These are phyloP conservation scores for Debaryomyces hansenii DNA, from an alignment of 805 yeast genomes.

Conservation along the genomic window DNA sequence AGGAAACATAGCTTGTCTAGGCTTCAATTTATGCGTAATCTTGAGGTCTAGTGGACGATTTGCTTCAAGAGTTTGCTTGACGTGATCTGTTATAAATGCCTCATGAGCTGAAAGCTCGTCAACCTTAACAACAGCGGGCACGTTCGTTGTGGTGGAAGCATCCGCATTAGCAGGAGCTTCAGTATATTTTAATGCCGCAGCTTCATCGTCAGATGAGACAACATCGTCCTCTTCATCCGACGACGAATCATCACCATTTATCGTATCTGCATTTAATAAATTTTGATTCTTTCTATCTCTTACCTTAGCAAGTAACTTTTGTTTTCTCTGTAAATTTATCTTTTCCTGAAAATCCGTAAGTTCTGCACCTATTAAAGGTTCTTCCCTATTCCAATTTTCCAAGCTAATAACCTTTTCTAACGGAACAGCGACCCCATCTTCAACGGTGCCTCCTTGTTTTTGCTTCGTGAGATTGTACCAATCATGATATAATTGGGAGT, in stretches of 20 bases:
- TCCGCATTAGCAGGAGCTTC: constrained; percentile 6
- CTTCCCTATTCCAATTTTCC: constrained; percentile 46
- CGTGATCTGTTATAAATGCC: constrained; percentile 39
- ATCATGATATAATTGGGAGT: constrained; percentile 47
- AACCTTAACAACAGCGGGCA: constrained; percentile 7
- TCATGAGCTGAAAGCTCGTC: constrained; percentile 41
- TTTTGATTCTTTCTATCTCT: constrained; percentile 41
- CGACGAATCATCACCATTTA: constrained; percentile 32
- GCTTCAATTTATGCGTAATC: constrained; percentile 41
- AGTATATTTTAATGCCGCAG: constrained; percentile 13
- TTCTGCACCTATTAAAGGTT: constrained; percentile 50
- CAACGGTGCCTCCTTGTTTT: constrained; percentile 34
- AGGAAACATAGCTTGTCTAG: constrained; percentile 75
- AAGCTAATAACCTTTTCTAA: constrained; percentile 45
- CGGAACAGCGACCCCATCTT: constrained; percentile 65
- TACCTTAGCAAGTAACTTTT: constrained; percentile 39
- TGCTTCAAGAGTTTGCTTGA: constrained; percentile 37
- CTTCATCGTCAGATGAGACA: constrained; percentile 24
- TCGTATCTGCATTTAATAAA: constrained; percentile 35
- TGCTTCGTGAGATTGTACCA: constrained; percentile 51
- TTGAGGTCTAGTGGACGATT: constrained; percentile 56
- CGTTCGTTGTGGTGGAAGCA: constrained; percentile 3
- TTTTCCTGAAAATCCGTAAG: constrained; percentile 46
- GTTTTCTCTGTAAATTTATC: constrained; percentile 48
- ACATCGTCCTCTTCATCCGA: constrained; percentile 29